Conservation (phyloP, 2,329 filamentous ascomycete genomes). For the Cercospora canescens region DNA sequence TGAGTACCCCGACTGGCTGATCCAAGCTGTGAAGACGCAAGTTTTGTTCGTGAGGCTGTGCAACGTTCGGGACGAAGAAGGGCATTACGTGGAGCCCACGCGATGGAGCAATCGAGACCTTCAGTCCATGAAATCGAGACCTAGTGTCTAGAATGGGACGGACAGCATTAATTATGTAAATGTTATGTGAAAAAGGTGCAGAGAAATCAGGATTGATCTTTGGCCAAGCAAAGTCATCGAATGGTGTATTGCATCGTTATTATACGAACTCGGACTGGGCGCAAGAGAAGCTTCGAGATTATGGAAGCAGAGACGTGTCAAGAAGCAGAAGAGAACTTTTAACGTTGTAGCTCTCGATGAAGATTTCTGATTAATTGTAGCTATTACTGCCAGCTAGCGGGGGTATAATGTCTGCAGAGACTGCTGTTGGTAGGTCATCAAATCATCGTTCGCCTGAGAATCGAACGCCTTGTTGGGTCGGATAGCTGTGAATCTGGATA, state of each 20-base stretch:
- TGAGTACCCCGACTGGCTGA: neutral
- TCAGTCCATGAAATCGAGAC: too few relatives aligned
- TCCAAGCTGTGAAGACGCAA: neutral
- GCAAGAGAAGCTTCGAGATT: neutral
- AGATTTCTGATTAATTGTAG: slow-evolving; percentile 1
- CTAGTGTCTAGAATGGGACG: neutral
- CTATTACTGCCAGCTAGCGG: neutral
- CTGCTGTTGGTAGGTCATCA: slow-evolving; percentile 5
- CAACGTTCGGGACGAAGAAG: too few relatives aligned
- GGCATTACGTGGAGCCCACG: neutral
- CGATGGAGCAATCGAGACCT: too few relatives aligned
- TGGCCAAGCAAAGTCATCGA: neutral
- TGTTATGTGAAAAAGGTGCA: neutral
- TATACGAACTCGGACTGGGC: neutral
- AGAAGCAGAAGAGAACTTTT: neutral
- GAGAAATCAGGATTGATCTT: neutral
- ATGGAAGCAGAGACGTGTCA: neutral
- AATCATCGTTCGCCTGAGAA: slow-evolving; percentile 10
- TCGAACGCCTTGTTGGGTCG: neutral
- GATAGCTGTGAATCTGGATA: neutral
- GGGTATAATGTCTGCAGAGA: slow-evolving; percentile 5
- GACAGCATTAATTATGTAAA: neutral
- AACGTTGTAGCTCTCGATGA: neutral
- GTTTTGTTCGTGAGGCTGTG: neutral
- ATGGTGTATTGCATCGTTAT: neutral